Evolutionary conservation across 768 basidiomycete species (phyloP).

Genomic region (Flagelloscypha sp.): DNA sequence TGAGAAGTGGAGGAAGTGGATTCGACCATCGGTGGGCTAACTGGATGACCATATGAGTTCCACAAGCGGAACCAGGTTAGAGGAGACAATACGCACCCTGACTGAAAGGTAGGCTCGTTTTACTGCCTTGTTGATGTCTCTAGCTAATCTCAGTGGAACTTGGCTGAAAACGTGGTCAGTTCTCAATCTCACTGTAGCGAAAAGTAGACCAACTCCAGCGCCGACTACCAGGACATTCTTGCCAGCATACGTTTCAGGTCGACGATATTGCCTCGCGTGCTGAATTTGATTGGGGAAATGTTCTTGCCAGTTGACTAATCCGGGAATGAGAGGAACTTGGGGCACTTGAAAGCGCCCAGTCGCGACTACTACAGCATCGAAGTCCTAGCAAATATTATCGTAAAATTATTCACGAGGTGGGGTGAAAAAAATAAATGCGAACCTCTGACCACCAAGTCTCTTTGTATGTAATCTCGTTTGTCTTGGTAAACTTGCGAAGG

Average conservation of each 20-base stretch:
- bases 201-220: slow-evolving; percentile 18
- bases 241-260: slow-evolving; percentile 25
- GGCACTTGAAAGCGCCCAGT: slow-evolving; percentile 28
- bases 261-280: slow-evolving; percentile 36
- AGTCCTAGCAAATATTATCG: slow-evolving; percentile 18
- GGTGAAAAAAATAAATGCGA: slow-evolving; percentile 3
- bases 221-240: slow-evolving; percentile 37
- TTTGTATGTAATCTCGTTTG: slow-evolving; percentile 12
- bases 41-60: no score
- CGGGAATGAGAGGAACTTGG: slow-evolving; percentile 23
- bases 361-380: slow-evolving; percentile 27
- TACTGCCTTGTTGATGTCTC: slow-evolving; percentile 24
- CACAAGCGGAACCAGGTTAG: no score
- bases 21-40: no score
- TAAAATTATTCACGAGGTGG: slow-evolving; percentile 1
- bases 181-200: neutral
- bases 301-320: slow-evolving; percentile 25
- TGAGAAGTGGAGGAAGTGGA: no score
- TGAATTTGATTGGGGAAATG: slow-evolving; percentile 25
- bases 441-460: slow-evolving; percentile 33
- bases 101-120: slow-evolving; percentile 25
- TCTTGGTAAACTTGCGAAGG: slow-evolving; percentile 20
- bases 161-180: slow-evolving; percentile 15
- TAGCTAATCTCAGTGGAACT: slow-evolving; percentile 29
- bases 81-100: slow-evolving; percentile 13